These are phyloP conservation scores for Aureobasidium sp. DNA, from an alignment of 2,329 filamentous ascomycete genomes.

Conservation along the genomic window DNA sequence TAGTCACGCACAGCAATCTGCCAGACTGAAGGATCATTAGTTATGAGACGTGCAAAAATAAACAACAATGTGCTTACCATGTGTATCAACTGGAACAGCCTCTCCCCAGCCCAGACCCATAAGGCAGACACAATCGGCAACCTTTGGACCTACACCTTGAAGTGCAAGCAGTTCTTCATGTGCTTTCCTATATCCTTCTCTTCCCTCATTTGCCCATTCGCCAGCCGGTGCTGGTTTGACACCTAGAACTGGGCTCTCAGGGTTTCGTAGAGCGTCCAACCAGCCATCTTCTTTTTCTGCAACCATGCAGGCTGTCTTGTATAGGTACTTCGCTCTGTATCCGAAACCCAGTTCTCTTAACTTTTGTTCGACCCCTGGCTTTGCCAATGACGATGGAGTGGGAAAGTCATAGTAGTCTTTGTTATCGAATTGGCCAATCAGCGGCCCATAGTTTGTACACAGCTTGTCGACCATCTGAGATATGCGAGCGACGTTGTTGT, in stretches of 20 bases:
- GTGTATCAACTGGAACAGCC: conserved; percentile 91
- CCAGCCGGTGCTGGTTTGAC: conserved; percentile 34
- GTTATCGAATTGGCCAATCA: conserved; percentile 59
- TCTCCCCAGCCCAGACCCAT: conserved; percentile 97
- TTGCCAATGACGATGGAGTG: conserved; percentile 61
- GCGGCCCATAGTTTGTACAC: conserved; percentile 73
- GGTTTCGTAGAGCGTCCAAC: conserved; percentile 72
- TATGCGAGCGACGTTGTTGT: conserved; percentile 95
- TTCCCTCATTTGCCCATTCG: conserved; percentile 41
- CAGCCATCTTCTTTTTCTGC: conserved; percentile 59
- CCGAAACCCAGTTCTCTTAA: conserved; percentile 83
- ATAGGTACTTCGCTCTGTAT: conserved; percentile 88
- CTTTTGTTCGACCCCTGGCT: conserved; percentile 66
- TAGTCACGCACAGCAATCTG: conserved; percentile 97
- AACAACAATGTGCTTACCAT: conserved; percentile 40
- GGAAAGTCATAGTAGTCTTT: conserved; percentile 80
- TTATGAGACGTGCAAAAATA: not conserved
- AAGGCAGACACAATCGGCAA: conserved; percentile 90
- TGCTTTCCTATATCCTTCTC: conserved; percentile 65
- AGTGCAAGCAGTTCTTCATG: conserved; percentile 72
- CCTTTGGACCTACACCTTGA: conserved; percentile 89
- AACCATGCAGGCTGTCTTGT: conserved; percentile 72
- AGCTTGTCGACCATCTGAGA: conserved; percentile 95
- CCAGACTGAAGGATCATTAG: conserved; percentile 57
- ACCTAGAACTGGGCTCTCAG: conserved; percentile 57